A percentile compares a stretch with the other conserved stretches of the same genome.
Evolutionary conservation across 768 basidiomycete species (phyloP).

Genomic region (Tricholoma terreum): DNA sequence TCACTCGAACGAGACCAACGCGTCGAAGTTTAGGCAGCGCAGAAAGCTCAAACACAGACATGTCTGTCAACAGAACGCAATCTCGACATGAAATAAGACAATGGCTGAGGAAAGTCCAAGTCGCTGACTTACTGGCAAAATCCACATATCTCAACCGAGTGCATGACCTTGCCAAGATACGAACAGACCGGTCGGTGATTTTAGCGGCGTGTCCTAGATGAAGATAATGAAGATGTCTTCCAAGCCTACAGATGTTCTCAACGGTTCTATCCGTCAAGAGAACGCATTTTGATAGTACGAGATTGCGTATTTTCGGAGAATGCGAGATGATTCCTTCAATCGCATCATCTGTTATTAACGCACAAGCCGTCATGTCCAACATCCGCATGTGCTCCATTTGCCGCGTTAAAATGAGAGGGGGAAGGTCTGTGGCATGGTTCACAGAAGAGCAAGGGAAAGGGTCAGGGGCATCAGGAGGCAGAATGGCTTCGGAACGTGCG

Average conservation of each 20-base stretch:
- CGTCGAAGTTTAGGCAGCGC: slow-evolving; percentile 86
- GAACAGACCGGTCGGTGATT: slow-evolving; percentile 89
- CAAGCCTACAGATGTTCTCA: slow-evolving; percentile 79
- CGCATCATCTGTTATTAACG: slow-evolving; percentile 76
- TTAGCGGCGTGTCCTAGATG: slow-evolving; percentile 90
- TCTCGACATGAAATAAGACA: slow-evolving; percentile 44
- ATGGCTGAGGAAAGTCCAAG: slow-evolving; percentile 3
- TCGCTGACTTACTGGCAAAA: slow-evolving; percentile 74
- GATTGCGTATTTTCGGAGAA: slow-evolving; percentile 79
- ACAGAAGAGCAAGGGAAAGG: slow-evolving; percentile 38
- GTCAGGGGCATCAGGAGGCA: slow-evolving; percentile 34
- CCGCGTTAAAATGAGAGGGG: slow-evolving; percentile 63
- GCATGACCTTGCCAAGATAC: slow-evolving; percentile 78
- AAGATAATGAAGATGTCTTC: slow-evolving; percentile 91
- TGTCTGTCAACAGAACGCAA: slow-evolving; percentile 84
- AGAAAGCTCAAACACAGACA: slow-evolving; percentile 91
- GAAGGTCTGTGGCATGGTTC: slow-evolving; percentile 43
- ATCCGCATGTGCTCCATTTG: slow-evolving; percentile 85
- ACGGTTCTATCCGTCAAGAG: slow-evolving; percentile 79
- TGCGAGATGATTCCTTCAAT: slow-evolving; percentile 79
- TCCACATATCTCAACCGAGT: slow-evolving; percentile 93
- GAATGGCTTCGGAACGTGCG: slow-evolving; percentile 36
- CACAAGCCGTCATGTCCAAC: slow-evolving; percentile 89
- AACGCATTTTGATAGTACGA: slow-evolving; percentile 84
- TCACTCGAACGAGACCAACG: slow-evolving; percentile 92